Conservation (phyloP, 2,329 filamentous ascomycete genomes). For the Onygenales sp. region DNA sequence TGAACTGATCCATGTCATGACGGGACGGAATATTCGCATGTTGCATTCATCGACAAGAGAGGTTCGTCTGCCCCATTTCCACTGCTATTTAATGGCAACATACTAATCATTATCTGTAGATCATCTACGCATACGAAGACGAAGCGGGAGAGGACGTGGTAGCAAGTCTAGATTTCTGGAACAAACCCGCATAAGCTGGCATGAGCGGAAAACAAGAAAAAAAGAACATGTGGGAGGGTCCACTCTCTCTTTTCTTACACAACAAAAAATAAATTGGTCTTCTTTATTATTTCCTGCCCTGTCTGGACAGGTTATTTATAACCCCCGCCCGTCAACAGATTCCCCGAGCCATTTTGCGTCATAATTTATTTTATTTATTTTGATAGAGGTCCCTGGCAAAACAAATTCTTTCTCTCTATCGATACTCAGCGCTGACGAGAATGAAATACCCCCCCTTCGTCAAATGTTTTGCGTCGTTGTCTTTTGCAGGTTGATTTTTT, state of each 20-base stretch:
- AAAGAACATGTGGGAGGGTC: background rate
- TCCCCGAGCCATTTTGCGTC: too few relatives aligned
- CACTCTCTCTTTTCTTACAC: background rate
- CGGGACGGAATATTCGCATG: slow-evolving; percentile 94
- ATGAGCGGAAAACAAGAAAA: background rate
- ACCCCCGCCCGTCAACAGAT: too few relatives aligned
- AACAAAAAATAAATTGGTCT: too few relatives aligned
- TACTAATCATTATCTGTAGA: slow-evolving; percentile 46
- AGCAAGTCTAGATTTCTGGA: slow-evolving; percentile 95
- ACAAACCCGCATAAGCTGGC: slow-evolving; percentile 32
- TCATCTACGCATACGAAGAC: slow-evolving; percentile 95
- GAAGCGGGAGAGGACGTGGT: slow-evolving; percentile 89
- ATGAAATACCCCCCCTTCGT: background rate
- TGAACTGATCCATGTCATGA: slow-evolving; percentile 84
- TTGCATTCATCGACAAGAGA: slow-evolving; percentile 94
- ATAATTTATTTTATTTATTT: too few relatives aligned
- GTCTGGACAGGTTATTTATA: too few relatives aligned
- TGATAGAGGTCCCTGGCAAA: too few relatives aligned
- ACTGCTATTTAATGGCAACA: background rate
- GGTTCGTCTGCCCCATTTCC: slow-evolving; percentile 43
- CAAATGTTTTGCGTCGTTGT: background rate
- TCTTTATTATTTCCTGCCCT: too few relatives aligned
- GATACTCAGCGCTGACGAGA: background rate
- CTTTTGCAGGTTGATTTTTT: background rate
- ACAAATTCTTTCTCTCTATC: background rate